Percentiles rank a stretch among this genome's conserved stretches.
Evolutionary conservation across 176 grass and related monocot genomes (phyloP).

Genomic region (Cymbopogon citratus): DNA sequence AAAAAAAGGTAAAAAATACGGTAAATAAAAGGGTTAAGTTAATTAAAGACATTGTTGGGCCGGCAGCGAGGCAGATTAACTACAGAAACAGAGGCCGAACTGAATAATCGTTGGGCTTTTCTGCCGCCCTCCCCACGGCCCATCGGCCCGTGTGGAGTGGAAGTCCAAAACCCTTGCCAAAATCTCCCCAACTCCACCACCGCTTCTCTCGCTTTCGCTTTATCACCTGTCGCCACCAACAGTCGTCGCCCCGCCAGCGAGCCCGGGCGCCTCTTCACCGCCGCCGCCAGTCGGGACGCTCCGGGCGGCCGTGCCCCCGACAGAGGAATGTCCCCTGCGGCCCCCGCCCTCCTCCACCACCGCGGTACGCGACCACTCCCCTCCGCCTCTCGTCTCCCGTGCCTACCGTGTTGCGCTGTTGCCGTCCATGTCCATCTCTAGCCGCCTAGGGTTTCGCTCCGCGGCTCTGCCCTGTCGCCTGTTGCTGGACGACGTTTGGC

Average conservation of each 20-base stretch:
- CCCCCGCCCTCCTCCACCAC: not conserved
- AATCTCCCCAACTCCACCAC: constrained; percentile 2
- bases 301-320: not conserved
- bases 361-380: not conserved
- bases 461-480: not conserved
- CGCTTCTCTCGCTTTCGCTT: not conserved
- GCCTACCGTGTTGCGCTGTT: not conserved
- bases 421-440: not conserved
- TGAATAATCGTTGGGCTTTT: not conserved
- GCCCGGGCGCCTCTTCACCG: not conserved
- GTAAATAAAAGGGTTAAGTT: too few species aligned
- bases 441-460: constrained; percentile 25
- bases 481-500: not conserved
- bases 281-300: not conserved
- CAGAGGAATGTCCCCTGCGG: not conserved
- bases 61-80: not conserved
- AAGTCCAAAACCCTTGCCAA: constrained; percentile 21
- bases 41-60: not conserved
- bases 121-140: not conserved
- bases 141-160: not conserved
- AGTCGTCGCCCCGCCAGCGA: not conserved
- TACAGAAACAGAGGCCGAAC: not conserved
- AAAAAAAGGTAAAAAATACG: too few species aligned
- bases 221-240: not conserved
- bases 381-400: not conserved